These are phyloP conservation scores for Phytophthora europaea DNA, from an alignment of 352 stramenopile genomes.

Conservation along the genomic window DNA sequence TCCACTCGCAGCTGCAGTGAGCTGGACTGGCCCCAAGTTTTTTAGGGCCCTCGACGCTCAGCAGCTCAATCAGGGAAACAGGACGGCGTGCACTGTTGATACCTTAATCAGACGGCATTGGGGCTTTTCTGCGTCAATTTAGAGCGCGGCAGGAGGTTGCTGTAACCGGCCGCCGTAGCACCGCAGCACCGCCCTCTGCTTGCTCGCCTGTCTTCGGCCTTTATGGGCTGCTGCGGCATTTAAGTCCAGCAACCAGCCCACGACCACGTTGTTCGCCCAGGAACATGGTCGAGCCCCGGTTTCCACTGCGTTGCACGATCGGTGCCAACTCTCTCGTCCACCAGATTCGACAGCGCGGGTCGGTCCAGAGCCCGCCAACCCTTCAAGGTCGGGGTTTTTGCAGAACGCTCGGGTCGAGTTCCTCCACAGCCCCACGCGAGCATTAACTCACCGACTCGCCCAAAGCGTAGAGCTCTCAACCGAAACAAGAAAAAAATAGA, in stretches of 20 bases:
- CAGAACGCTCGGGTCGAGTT: slow-evolving; percentile 27
- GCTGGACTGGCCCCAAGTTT: neutral
- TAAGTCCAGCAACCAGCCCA: slow-evolving; percentile 26
- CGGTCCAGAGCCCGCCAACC: neutral
- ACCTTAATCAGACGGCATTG: slow-evolving; percentile 3
- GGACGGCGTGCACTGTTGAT: neutral
- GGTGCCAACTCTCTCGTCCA: neutral
- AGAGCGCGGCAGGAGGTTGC: neutral
- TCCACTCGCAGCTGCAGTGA: neutral
- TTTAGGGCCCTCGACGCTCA: neutral
- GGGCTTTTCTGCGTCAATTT: slow-evolving; percentile 1
- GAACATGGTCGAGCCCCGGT: neutral
- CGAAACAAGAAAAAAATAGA: slow-evolving; percentile 31
- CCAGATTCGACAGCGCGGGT: neutral
- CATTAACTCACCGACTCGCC: slow-evolving; percentile 12
- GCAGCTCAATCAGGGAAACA: neutral
- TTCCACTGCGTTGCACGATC: slow-evolving; percentile 13
- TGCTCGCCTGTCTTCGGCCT: slow-evolving; percentile 15
- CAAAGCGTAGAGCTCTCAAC: neutral
- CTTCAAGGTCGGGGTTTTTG: slow-evolving; percentile 4
- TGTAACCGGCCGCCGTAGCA: neutral
- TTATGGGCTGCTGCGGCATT: slow-evolving; percentile 11
- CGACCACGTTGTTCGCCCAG: neutral
- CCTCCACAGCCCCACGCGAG: neutral
- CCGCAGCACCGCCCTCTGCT: neutral